Base-by-base conservation (phyloP, 805 yeast genomes). In the Candida chilensis region DNA sequence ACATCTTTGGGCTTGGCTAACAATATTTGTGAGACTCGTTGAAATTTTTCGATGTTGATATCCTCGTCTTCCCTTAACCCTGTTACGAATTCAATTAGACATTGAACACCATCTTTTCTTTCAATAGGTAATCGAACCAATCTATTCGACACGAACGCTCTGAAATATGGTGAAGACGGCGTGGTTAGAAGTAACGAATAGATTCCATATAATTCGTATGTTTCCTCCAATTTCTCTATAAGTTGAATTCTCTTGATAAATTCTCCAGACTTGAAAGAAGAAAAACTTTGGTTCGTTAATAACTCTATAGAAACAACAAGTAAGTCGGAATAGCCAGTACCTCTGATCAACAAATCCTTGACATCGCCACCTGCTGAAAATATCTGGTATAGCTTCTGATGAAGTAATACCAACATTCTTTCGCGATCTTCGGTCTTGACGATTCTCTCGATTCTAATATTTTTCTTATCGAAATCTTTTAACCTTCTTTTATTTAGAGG, bases 31-130 rank as follows among this genome's bases (percentile, higher is more conserved):
- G 82, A 72, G 1, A 84, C 81, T 34, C 77, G 71, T 17, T 73
- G 74, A 28, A 84, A 61, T 39, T 75, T 80, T 19, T 72, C 74
- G n/a, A 76, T 52, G 37, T 76, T 77, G 10, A 86, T 52, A 9
- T 74, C 76, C 33, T 80, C 90, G 32, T 67, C 64, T 25, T 85
- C 94, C 33, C 95, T 60, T 16, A 83, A 59, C 0, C 95, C 95
- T 10, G 82, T 59, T 1, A 83, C 63, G 37, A 83, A 74, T 50
- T 90, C 96, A 17, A 87, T 64, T 29, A 90, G 52, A 2, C 87
- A 66, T 17, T 71, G 53, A 2, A 92, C 74, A 0, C 97, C 96
- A 43, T 80, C 78, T 1, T 52, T 49, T 16, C 94, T 65, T 26
- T 64, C 50, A 14, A 72, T 47, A 1, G 82, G 80, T 17, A 85